Evolutionary conservation across 2,329 filamentous ascomycete genomes (phyloP).

Genomic region (Aureobasidium sp.): DNA sequence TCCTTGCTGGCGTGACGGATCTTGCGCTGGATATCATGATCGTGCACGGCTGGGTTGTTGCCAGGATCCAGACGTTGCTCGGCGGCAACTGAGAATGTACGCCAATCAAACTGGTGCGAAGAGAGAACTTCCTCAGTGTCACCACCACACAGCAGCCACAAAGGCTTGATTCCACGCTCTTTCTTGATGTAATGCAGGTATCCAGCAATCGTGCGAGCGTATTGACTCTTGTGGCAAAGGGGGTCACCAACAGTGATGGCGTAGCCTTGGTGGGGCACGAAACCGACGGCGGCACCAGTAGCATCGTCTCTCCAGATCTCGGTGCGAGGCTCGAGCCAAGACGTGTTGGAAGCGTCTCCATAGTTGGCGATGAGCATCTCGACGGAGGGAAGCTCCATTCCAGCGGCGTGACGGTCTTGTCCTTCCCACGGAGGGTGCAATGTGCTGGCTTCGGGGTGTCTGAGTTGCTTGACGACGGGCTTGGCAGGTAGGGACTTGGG

Average conservation of each 20-base stretch:
- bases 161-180: constrained; percentile 64
- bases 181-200: constrained; percentile 71
- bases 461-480: constrained; percentile 56
- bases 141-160: constrained; percentile 85
- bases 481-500: constrained; percentile 75
- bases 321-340: constrained; percentile 85
- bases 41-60: constrained; percentile 60
- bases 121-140: constrained; percentile 74
- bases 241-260: constrained; percentile 84
- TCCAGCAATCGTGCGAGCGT: constrained; percentile 61
- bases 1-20: constrained; percentile 74
- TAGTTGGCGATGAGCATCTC: constrained; percentile 93
- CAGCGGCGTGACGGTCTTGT: constrained; percentile 41
- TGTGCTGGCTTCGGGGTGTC: constrained; percentile 83
- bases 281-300: constrained; percentile 79
- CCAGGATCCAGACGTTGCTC: constrained; percentile 78
- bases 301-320: constrained; percentile 74
- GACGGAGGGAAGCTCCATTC: constrained; percentile 59
- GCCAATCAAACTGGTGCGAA: constrained; percentile 68
- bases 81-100: constrained; percentile 78
- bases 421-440: constrained; percentile 59
- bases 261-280: constrained; percentile 68
- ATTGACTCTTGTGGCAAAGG: constrained; percentile 73
- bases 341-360: constrained; percentile 87
- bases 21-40: constrained; percentile 64